Conservation (phyloP, 176 grass and related monocot species). For the Phyllostachys edulis region DNA sequence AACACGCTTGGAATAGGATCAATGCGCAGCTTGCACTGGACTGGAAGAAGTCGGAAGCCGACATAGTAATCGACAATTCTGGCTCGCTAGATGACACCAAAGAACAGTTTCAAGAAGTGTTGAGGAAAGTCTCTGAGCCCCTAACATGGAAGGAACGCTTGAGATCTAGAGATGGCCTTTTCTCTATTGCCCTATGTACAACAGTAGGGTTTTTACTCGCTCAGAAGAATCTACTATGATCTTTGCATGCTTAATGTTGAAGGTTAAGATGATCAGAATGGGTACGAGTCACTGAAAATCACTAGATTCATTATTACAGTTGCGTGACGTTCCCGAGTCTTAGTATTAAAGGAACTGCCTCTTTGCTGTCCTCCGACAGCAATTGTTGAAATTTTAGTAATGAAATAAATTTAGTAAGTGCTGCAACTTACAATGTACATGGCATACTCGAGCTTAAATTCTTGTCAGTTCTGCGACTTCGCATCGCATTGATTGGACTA, state of each 20-base stretch:
- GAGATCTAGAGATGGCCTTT: constrained; percentile 60
- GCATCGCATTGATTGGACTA: too few relatives aligned
- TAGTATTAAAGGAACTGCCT: background rate
- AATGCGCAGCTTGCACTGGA: constrained; percentile 63
- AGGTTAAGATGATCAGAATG: background rate
- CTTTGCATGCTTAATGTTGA: background rate
- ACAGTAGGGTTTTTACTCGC: constrained; percentile 54
- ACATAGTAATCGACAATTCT: constrained; percentile 86
- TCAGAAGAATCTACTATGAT: constrained; percentile 61
- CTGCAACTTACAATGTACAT: background rate
- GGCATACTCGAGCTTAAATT: background rate
- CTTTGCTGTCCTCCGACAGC: background rate
- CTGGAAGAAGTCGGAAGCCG: constrained; percentile 66
- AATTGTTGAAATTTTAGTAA: background rate
- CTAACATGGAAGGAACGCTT: constrained; percentile 68
- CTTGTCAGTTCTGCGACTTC: background rate
- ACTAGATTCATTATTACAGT: background rate
- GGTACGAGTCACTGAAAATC: background rate
- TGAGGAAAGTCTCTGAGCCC: constrained; percentile 50
- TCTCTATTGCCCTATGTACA: constrained; percentile 55
- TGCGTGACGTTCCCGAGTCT: background rate
- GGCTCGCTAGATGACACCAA: constrained; percentile 62
- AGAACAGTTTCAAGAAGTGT: constrained; percentile 53
- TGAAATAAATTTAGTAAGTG: background rate
- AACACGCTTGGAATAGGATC: constrained; percentile 69